Conservation (phyloP, 2,329 filamentous ascomycete genomes). For the Anisogramma anomala region DNA sequence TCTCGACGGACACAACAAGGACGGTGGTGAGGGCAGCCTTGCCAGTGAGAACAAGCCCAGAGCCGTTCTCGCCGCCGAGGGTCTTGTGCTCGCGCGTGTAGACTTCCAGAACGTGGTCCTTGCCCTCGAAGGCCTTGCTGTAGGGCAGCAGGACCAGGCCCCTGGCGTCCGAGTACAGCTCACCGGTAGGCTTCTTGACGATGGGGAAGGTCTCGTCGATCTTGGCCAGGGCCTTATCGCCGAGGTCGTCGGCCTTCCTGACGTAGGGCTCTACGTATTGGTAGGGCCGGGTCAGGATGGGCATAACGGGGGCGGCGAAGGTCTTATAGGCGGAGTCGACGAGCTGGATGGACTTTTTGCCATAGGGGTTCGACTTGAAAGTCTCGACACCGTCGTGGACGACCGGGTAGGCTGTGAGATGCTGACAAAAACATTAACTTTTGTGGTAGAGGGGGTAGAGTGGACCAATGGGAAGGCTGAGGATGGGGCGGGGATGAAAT, state of each 20-base stretch:
- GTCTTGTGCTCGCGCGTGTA: conserved; percentile 52
- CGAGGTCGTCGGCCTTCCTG: conserved; percentile 65
- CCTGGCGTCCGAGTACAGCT: conserved; percentile 55
- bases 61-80: conserved; percentile 44
- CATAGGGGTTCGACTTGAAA: conserved; percentile 73
- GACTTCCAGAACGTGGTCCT: conserved; percentile 47
- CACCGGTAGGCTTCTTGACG: conserved; percentile 63
- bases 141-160: conserved; percentile 51
- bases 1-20: conserved; percentile 13
- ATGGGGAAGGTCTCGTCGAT: conserved; percentile 61
- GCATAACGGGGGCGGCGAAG: conserved; percentile 66
- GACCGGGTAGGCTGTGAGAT: conserved; percentile 74
- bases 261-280: conserved; percentile 77
- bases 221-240: conserved; percentile 56
- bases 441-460: not conserved
- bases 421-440: conserved; percentile 38
- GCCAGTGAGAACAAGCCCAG: conserved; percentile 54
- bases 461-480: no score
- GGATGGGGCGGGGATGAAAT: no score
- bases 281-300: conserved; percentile 69
- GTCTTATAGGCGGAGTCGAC: conserved; percentile 64
- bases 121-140: conserved; percentile 48
- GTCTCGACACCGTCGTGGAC: conserved; percentile 66
- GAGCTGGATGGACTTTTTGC: conserved; percentile 69
- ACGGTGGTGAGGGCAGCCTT: conserved; percentile 39